Evolutionary conservation across 805 yeast species (phyloP).

Genomic region (Wickerhamomyces rabaulensis): DNA sequence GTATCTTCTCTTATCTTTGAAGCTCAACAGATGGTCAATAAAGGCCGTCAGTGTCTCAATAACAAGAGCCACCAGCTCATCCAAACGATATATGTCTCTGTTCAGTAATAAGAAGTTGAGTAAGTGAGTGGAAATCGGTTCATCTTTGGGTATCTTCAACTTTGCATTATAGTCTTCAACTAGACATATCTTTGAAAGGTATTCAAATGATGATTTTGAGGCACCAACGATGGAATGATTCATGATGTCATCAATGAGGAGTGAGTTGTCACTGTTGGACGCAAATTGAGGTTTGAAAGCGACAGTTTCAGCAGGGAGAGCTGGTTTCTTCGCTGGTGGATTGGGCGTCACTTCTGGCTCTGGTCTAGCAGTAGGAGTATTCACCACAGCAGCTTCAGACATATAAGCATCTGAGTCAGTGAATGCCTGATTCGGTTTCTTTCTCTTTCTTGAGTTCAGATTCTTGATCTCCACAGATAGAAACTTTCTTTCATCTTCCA

Average conservation of each 20-base stretch:
- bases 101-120: constrained; percentile 37
- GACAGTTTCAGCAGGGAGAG: neutral
- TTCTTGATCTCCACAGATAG: constrained; percentile 42
- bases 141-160: constrained; percentile 24
- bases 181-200: constrained; percentile 27
- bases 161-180: constrained; percentile 7
- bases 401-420: neutral
- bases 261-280: constrained; percentile 28
- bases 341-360: constrained; percentile 4
- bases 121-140: constrained; percentile 31
- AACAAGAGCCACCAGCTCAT: constrained; percentile 41
- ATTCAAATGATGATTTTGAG: constrained; percentile 26
- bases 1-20: constrained; percentile 2
- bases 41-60: constrained; percentile 29
- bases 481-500: constrained; percentile 54
- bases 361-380: neutral
- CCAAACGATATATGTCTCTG: constrained; percentile 42
- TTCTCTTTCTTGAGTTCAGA: constrained; percentile 13
- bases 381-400: neutral
- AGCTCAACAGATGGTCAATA: constrained; percentile 13
- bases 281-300: neutral
- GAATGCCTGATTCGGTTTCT: constrained; percentile 4
- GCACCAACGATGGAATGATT: constrained; percentile 33
- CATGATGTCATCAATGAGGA: constrained; percentile 32
- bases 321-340: constrained; percentile 3